Base-by-base conservation (phyloP, 192 early-diverging fungal genomes). In the Umbelopsis isabellina region DNA sequence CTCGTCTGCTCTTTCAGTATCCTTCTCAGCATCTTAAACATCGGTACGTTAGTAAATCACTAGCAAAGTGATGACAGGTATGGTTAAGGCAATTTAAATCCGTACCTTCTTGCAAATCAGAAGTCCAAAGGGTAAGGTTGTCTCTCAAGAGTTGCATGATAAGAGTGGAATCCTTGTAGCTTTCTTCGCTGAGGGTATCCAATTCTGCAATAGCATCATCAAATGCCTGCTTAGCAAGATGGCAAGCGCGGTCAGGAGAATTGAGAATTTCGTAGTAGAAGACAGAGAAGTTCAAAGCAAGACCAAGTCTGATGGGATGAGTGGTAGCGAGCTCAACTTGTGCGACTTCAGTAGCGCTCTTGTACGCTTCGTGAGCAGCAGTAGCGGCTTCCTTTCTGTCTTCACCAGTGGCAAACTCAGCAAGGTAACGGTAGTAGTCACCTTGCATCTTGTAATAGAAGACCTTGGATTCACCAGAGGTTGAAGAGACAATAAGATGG, bases 361-460 rank as follows among this genome's bases (percentile, higher is more conserved):
- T 91, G 87, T 98, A 98, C 23, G 97, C 91, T 74, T 93, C 87
- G 84, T 94, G 88, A 68, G 97, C 92, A 58, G 87, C 77, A 47
- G 86, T 82, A 51, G 95, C 88, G 52, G 95, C 91, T 22, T 85
- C 86, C 82, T 92, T 88, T 73, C 94, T 87, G 77, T 89, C 85
- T 69, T 95, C 93, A 70, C 86, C 92, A 30, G 89, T 88, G 74
- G 91, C 89, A 79, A 97, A 98, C 85, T 98, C 97, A 75, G 97
- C 97, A 65, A 97, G 89, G 86, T 98, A 98, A 79, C 97, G 93
- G 88, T 95, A 91, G 88, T 98, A 98, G 84, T 98, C 97, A 67
- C 96, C 97, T 89, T 73, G 90, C 97, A 99, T 97, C 90, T 98
- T 98, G 88, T 92, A 95, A 87, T 97, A 99, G 87, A 99, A 99